A percentile compares a stretch with the other conserved stretches of the same genome.
Conservation (phyloP, 441 rosid species). For the Arabidopsis lyrata region DNA sequence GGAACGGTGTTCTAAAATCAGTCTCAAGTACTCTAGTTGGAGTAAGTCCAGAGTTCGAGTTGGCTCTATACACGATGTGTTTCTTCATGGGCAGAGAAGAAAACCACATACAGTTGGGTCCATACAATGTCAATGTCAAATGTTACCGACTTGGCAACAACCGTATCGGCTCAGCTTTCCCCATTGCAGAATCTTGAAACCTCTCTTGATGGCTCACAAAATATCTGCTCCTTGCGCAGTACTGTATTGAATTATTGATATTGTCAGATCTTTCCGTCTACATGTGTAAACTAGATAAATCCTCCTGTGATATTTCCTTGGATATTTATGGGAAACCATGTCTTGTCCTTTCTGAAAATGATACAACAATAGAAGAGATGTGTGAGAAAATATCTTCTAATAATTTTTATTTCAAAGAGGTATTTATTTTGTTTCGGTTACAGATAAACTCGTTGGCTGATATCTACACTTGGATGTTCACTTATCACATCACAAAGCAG, state of each 20-base stretch:
- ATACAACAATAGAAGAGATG: constrained; percentile 22
- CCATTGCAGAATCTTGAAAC: constrained; percentile 58
- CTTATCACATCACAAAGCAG: constrained; percentile 7
- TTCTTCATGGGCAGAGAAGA: constrained; percentile 84
- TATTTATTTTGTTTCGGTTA: constrained; percentile 14
- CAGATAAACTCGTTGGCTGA: neutral
- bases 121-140: constrained; percentile 86
- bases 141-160: constrained; percentile 76
- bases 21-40: constrained; percentile 88
- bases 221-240: constrained; percentile 26
- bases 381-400: constrained; percentile 29
- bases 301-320: constrained; percentile 34
- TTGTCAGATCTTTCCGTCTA: constrained; percentile 20
- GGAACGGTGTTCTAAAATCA: constrained; percentile 91
- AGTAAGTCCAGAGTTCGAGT: constrained; percentile 93
- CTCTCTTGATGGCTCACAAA: constrained; percentile 20
- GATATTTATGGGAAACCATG: constrained; percentile 35
- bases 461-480: constrained; percentile 2
- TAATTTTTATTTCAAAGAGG: neutral
- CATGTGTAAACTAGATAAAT: constrained; percentile 26
- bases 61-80: constrained; percentile 87
- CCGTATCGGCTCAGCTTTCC: constrained; percentile 82
- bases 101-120: constrained; percentile 81
- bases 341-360: constrained; percentile 34
- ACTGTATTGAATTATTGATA: constrained; percentile 22